Evolutionary conservation across 352 stramenopile genomes (phyloP), one percentile per base, ranked within the genome.

Genomic region (Phytophthora cryptogea): DNA sequence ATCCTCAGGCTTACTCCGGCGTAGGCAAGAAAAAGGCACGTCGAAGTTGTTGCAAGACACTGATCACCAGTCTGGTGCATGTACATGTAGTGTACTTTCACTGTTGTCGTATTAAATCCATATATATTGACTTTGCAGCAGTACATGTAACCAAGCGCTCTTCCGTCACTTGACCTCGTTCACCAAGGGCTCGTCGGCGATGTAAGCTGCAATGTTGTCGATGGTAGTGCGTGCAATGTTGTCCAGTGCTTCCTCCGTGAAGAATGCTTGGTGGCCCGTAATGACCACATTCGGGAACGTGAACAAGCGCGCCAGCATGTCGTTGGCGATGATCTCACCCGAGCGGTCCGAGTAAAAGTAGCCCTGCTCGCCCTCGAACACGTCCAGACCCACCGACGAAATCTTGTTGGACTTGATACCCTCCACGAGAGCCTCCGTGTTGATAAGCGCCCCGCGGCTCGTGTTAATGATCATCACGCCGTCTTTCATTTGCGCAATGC

Each of bases 401-500:
- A 97, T 92, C 35, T 90, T 83, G 39, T 82, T 76, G n/a, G 71
- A 70, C 59, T 92, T 79, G 47, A 97, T 74, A 17, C 78, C 85
- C 40, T 80, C 61, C n/a, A 96, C 73, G 4, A 97, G 62, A 6
- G 81, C 80, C 4, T 66, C 67, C 20, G 84, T 95, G 63, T 95
- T 76, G 40, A 96, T 79, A 23, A 96, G 66, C n/a, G 74, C 85
- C 44, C 89, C 88, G 41, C 88, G 85, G 27, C 76, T 86, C 11
- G 85, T 93, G 67, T 96, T 97, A 69, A 97, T 94, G 31, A 97
- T 66, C 53, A 92, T 79, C 4, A 95, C 83, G 27, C 77, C 69
- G 31, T 87, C 63, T 72, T 96, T 96, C 65, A 97, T 89, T 66
- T 88, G 76, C 31, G 61, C 61, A 23, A 97, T 76, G 35, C 79